A percentile compares a stretch with the other conserved stretches of the same genome.
Conservation (phyloP, 139 green algal species). For the Zygnema cylindricum region DNA sequence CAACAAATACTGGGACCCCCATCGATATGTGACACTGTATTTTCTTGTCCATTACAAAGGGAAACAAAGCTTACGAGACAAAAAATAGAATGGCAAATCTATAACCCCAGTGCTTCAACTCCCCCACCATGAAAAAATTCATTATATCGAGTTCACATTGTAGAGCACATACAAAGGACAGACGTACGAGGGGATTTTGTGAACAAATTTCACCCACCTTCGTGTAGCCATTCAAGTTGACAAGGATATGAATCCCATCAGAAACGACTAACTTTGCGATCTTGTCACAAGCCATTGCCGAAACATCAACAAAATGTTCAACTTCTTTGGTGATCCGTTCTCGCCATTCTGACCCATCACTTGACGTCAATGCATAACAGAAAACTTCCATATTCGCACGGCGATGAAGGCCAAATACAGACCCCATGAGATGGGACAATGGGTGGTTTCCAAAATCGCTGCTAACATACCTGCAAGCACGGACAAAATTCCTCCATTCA, state of each 20-base stretch:
- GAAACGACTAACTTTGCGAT: slow-evolving; percentile 75
- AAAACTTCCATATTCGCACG: slow-evolving; percentile 69
- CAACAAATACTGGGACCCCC: too few relatives aligned
- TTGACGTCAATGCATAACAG: slow-evolving; percentile 84
- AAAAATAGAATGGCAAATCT: too few relatives aligned
- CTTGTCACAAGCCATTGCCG: slow-evolving; percentile 33
- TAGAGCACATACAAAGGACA: too few relatives aligned
- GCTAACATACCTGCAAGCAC: slow-evolving; percentile 80
- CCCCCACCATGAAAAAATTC: too few relatives aligned
- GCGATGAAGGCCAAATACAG: slow-evolving; percentile 88
- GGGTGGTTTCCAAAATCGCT: slow-evolving; percentile 93
- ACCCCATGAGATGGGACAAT: slow-evolving; percentile 88
- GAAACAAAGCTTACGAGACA: too few relatives aligned
- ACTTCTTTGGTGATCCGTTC: slow-evolving; percentile 76
- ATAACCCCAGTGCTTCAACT: too few relatives aligned
- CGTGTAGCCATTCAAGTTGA: slow-evolving; percentile 95
- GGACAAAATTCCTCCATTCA: slow-evolving; percentile 58
- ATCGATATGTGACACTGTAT: too few relatives aligned
- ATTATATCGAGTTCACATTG: too few relatives aligned
- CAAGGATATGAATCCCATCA: slow-evolving; percentile 78
- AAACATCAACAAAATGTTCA: slow-evolving; percentile 85
- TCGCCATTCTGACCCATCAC: slow-evolving; percentile 80
- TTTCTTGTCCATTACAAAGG: too few relatives aligned
- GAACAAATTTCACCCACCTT: too few relatives aligned
- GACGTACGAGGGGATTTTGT: too few relatives aligned